These are phyloP conservation scores for Alternaria conjuncta DNA, from an alignment of 2,329 filamentous ascomycete genomes.

Conservation along the genomic window DNA sequence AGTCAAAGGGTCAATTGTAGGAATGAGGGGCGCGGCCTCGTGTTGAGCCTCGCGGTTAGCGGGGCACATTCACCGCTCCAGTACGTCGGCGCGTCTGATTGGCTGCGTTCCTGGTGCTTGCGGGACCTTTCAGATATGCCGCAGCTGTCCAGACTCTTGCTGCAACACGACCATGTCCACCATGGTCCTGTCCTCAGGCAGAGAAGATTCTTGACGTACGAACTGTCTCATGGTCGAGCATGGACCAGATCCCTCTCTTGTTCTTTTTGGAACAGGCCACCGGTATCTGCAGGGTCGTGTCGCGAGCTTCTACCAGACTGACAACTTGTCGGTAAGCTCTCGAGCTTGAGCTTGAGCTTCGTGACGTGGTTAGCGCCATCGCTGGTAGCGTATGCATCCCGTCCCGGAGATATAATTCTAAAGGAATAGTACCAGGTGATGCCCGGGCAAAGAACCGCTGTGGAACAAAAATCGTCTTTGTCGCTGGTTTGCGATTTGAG, in stretches of 20 bases:
- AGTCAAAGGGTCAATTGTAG: slow-evolving; percentile 15
- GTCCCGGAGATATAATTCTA: slow-evolving; percentile 3
- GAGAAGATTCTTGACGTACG: not conserved
- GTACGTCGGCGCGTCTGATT: slow-evolving; percentile 12
- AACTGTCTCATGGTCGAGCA: slow-evolving; percentile 9
- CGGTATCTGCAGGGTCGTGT: not conserved
- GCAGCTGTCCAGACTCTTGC: slow-evolving; percentile 13
- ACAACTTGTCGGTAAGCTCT: not conserved
- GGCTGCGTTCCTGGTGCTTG: slow-evolving; percentile 26
- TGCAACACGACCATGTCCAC: slow-evolving; percentile 2
- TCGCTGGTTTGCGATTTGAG: not conserved
- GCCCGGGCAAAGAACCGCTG: not conserved
- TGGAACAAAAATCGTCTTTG: not conserved
- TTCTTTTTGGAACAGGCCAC: slow-evolving; percentile 3
- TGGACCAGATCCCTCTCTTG: slow-evolving; percentile 14
- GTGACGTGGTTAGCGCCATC: slow-evolving; percentile 18
- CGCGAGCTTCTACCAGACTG: not conserved
- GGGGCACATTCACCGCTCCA: slow-evolving; percentile 35
- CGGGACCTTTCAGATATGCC: slow-evolving; percentile 12
- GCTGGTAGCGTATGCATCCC: not conserved
- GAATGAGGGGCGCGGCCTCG: slow-evolving; percentile 19
- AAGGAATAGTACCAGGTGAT: not conserved
- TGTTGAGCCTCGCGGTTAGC: slow-evolving; percentile 29
- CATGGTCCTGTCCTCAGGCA: not conserved
- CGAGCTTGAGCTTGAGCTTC: not conserved